Evolutionary conservation across 108 stramenopile species (phyloP).

Genomic region (Discostella stelligeroides): DNA sequence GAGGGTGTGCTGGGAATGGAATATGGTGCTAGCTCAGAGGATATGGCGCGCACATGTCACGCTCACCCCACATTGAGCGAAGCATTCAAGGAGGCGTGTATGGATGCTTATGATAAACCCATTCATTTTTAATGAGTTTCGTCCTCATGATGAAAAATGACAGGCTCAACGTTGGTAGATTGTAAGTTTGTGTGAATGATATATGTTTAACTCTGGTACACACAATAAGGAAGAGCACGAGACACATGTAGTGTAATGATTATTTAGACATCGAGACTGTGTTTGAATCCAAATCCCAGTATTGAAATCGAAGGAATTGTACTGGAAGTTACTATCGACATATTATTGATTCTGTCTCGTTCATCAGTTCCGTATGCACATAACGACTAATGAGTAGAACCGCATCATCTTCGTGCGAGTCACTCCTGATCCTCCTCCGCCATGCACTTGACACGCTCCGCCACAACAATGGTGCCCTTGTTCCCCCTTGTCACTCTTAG

Average conservation of each 20-base stretch:
- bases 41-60: conserved; percentile 99
- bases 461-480: conserved; percentile 58
- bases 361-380: too few species aligned
- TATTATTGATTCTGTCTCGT: too few species aligned
- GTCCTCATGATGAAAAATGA: neutral
- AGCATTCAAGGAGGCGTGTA: conserved; percentile 99
- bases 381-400: too few species aligned
- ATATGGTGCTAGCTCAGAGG: conserved; percentile 99
- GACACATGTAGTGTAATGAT: too few species aligned
- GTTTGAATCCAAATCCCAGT: too few species aligned
- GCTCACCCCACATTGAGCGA: conserved; percentile 99
- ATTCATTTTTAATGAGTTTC: conserved; percentile 90
- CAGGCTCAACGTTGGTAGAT: neutral
- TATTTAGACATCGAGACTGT: too few species aligned
- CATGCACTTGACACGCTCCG: conserved; percentile 27
- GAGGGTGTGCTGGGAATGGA: conserved; percentile 99
- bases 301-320: too few species aligned
- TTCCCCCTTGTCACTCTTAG: conserved; percentile 63
- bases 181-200: neutral
- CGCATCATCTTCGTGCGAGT: neutral
- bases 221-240: neutral
- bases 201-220: neutral
- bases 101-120: conserved; percentile 98
- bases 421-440: neutral
- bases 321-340: too few species aligned